A percentile compares a stretch with the other conserved stretches of the same genome.
phyloP scores from a whole-genome alignment of 768 basidiomycete genomes.

The Phylloporus scabripes region DNA sequence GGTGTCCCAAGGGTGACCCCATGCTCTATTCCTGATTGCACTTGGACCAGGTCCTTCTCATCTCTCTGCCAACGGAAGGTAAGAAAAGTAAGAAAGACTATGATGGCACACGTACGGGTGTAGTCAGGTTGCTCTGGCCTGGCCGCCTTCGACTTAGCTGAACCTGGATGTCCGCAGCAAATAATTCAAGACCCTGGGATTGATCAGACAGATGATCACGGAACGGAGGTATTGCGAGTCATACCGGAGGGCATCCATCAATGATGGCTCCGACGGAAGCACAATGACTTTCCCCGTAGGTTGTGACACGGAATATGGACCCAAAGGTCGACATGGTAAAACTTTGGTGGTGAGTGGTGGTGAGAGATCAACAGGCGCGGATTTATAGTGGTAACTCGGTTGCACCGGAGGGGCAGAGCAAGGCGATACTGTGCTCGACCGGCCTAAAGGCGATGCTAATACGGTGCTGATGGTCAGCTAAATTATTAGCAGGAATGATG shows the following conservation, averaged over 20 bases:
- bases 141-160: constrained; percentile 90
- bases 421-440: constrained; percentile 20
- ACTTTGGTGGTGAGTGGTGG: constrained; percentile 5
- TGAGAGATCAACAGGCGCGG: constrained; percentile 12
- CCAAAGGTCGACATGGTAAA: constrained; percentile 90
- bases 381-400: constrained; percentile 17
- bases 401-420: constrained; percentile 8
- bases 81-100: background rate
- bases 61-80: constrained; percentile 60
- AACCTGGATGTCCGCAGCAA: constrained; percentile 78
- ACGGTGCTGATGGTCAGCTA: background rate
- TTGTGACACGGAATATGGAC: constrained; percentile 86
- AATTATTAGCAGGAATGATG: background rate
- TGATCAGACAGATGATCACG: constrained; percentile 11
- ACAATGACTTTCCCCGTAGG: constrained; percentile 97
- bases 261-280: constrained; percentile 95
- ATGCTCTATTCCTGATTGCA: constrained; percentile 92
- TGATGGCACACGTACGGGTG: constrained; percentile 59
- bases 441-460: constrained; percentile 13
- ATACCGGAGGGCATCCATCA: constrained; percentile 93
- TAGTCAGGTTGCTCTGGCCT: constrained; percentile 94
- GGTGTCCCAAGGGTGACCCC: constrained; percentile 97
- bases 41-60: constrained; percentile 89
- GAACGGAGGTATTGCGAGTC: constrained; percentile 21
- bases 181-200: constrained; percentile 72